Percentiles rank a stretch among this genome's conserved stretches.
Evolutionary conservation across 768 basidiomycete genomes (phyloP).

Genomic region (Agaricus blazei): DNA sequence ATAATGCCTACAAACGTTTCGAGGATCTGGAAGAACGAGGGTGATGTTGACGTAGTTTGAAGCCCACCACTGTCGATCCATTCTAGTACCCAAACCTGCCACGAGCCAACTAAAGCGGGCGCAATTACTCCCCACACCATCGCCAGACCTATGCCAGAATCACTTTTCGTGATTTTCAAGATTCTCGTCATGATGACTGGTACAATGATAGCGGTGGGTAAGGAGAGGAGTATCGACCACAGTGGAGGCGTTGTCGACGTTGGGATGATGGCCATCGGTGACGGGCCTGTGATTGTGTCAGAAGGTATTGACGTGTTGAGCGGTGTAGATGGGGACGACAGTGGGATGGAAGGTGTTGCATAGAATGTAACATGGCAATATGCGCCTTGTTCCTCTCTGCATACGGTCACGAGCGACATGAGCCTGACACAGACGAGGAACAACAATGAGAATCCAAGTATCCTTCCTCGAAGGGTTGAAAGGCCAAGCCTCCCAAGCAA

Average conservation of each 20-base stretch:
- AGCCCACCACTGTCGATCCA: slow-evolving; percentile 45
- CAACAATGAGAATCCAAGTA: slow-evolving; percentile 65
- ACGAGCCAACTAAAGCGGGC: slow-evolving; percentile 53
- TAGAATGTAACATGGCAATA: slow-evolving; percentile 91
- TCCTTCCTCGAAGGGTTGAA: slow-evolving; percentile 63
- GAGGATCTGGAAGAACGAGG: neutral
- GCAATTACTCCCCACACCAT: slow-evolving; percentile 58
- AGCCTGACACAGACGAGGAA: slow-evolving; percentile 67
- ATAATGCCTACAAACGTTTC: neutral
- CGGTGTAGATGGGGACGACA: neutral
- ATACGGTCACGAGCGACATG: slow-evolving; percentile 81
- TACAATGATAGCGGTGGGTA: slow-evolving; percentile 48
- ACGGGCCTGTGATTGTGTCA: neutral
- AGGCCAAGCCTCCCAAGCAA: slow-evolving; percentile 29
- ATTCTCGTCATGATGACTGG: slow-evolving; percentile 55
- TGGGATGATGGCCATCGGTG: neutral
- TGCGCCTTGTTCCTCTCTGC: slow-evolving; percentile 91
- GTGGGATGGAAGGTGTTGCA: slow-evolving; percentile 59
- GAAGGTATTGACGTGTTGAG: neutral
- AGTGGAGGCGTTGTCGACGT: slow-evolving; percentile 40
- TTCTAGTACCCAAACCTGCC: slow-evolving; percentile 77
- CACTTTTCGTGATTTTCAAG: slow-evolving; percentile 64
- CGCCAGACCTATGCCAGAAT: slow-evolving; percentile 64
- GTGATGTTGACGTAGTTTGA: neutral
- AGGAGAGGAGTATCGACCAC: slow-evolving; percentile 50